Base-by-base conservation (phyloP, 768 basidiomycete species). In the Boletus vermiculosoides region DNA sequence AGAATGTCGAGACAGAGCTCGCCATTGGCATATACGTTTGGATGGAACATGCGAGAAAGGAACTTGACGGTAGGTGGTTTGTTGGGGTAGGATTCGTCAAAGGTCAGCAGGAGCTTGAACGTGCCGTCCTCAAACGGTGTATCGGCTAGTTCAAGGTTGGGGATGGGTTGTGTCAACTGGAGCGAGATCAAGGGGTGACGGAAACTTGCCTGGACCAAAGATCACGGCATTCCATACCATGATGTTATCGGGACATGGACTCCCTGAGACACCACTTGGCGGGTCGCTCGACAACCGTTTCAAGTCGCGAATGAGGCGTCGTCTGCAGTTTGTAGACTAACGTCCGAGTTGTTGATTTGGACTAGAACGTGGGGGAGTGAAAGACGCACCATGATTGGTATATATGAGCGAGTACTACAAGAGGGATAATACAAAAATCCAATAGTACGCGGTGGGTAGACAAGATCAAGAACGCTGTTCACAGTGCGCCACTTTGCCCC, bases 171-270 rank as follows among this genome's bases (percentile, higher is more conserved):
- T 23, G 54, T 66, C 22, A 39, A 10, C 39, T 6, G 25, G 37
- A 42, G 52, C 42, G 25, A 18, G 18, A 16, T 12, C 15, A n/a
- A 28, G 48, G 20, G 34, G 28, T 18, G 23, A 30, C 5, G 8
- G n/a, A 36, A 18, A 75, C 88, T 67, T 57, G 94, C 96, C 89
- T 74, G 97, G 97, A 3, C 97, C 97, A 69, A 99, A 98, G 60
- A 99, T 99, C 55, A 99, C 97, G 2, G 97, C 97, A 67, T 99
- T 99, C 97, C 97, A 99, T 16, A 98, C 81, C 94, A 98, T 97
- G 73, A 99, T 97, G 72, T 98, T 98, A 71, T 98, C 97, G 3
- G 93, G 88, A 69, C 93, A 94, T 69, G 97, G 96, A 66, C 93
- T 95, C 15, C 96, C 97, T 5, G 93, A 95, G 63, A 99, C 94